These are phyloP conservation scores for Psilocybe tampanensis DNA, from an alignment of 768 basidiomycete species.

Conservation along the genomic window DNA sequence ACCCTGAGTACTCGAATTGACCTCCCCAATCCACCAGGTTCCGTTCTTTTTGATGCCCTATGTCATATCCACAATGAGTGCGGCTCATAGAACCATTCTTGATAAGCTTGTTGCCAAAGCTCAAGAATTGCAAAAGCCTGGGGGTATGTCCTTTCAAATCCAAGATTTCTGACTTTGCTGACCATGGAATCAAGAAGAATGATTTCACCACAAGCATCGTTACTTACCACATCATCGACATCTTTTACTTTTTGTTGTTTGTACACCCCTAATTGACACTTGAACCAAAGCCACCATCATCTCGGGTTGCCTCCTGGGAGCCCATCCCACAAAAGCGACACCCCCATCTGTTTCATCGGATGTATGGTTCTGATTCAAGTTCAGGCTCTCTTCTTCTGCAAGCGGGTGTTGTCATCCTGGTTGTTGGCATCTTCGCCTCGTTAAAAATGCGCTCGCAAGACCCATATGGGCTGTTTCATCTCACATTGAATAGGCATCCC, in stretches of 20 bases:
- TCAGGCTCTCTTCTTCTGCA: neutral
- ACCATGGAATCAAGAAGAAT: too few species aligned
- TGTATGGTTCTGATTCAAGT: neutral
- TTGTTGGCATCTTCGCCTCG: neutral
- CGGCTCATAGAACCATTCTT: slow-evolving; percentile 28
- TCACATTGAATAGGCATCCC: slow-evolving; percentile 48
- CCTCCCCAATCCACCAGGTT: slow-evolving; percentile 24
- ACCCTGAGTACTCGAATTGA: too few species aligned
- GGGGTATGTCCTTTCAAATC: too few species aligned
- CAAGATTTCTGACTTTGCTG: too few species aligned
- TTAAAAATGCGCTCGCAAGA: slow-evolving; percentile 30
- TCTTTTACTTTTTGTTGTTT: too few species aligned
- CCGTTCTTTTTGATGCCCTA: slow-evolving; percentile 37
- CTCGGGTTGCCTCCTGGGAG: neutral
- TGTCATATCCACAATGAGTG: slow-evolving; percentile 30
- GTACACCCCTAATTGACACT: too few species aligned
- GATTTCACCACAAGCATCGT: too few species aligned
- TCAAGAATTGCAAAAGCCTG: neutral
- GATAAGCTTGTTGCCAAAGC: slow-evolving; percentile 25
- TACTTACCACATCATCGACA: too few species aligned
- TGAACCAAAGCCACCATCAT: neutral
- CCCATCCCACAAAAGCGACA: neutral
- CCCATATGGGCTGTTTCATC: slow-evolving; percentile 63
- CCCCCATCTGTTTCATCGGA: neutral
- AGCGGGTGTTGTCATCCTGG: slow-evolving; percentile 6